Evolutionary conservation across 805 yeast genomes (phyloP), one percentile per base, ranked within the genome.

Genomic region (Torulaspora franciscae): DNA sequence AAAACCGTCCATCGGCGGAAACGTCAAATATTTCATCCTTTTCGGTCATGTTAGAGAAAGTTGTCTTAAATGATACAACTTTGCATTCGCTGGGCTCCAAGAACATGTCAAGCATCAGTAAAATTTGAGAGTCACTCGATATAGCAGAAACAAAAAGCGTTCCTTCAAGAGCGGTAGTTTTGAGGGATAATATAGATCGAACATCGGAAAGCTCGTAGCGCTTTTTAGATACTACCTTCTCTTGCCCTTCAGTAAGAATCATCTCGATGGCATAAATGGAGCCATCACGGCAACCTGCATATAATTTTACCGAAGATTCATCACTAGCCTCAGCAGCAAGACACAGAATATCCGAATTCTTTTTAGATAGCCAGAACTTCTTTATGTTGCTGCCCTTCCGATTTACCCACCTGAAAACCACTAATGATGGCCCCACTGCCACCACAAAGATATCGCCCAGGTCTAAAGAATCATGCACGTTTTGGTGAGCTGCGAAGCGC

Each of bases 1-100:
- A 22, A 33, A 43, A 55, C 2, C 51, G 42, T 1, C 57, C 60
- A 45, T 59, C 54, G 3, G 39, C 11, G 1, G 58, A 44, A 1
- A 52, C 40, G 4, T 45, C 32, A 19, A 57, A 49, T 2, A 55
- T 17, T 40, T 60, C 64, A 2, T 42, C 49, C 1, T 48, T 53
- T 17, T 37, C 50, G 2, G 59, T 48, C n/a, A 58, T 13, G 38
- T 56, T 56, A 3, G 15, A 30, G 37, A 55, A 46, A 4, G 49
- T 29, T 2, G 61, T 54, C 25, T 50, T 45, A 6, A 59, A 45
- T 17, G 33, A 42, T n/a, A 43, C 26, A 11, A 46, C 22, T 14
- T 11, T 25, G 26, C 41, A 26, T 2, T 32, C 14, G 9, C 25
- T 17, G 14, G 40, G 32, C 6, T 38, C 36, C 24, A 42, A 26